These are phyloP conservation scores for Trypanosoma melophagium DNA, from an alignment of 208 protist genomes.

Conservation along the genomic window DNA sequence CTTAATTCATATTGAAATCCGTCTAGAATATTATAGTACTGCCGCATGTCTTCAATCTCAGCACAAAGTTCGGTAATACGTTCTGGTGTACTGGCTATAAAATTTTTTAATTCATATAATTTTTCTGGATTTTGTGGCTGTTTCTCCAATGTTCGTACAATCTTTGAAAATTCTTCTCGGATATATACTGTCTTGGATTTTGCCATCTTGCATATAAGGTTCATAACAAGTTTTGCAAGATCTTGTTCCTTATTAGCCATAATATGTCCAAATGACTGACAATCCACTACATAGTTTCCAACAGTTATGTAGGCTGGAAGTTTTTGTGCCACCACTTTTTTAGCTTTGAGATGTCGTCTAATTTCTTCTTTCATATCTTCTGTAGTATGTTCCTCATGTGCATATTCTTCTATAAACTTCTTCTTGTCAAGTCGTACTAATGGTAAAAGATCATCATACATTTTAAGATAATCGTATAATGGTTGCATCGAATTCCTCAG, in stretches of 20 bases:
- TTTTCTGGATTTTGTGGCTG: constrained; percentile 87
- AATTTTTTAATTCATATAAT: constrained; percentile 89
- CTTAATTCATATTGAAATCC: constrained; percentile 91
- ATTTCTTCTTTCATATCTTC: constrained; percentile 93
- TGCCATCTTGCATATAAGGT: constrained; percentile 87
- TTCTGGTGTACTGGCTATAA: constrained; percentile 83
- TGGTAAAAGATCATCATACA: constrained; percentile 90
- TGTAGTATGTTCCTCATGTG: constrained; percentile 77
- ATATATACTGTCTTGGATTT: constrained; percentile 72
- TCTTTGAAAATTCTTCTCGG: constrained; percentile 82
- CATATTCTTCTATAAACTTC: constrained; percentile 85
- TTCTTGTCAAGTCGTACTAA: constrained; percentile 86
- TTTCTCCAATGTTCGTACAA: constrained; percentile 82
- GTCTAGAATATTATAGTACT: constrained; percentile 93
- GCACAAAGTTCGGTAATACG: constrained; percentile 65
- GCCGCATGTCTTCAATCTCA: constrained; percentile 88
- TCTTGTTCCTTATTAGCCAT: constrained; percentile 94
- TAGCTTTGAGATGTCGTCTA: constrained; percentile 83
- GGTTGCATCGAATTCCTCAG: constrained; percentile 77
- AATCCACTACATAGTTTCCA: constrained; percentile 95
- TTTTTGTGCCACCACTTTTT: constrained; percentile 84
- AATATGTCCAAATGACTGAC: constrained; percentile 90
- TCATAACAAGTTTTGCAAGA: constrained; percentile 90
- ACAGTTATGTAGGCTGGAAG: constrained; percentile 92
- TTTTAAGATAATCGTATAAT: constrained; percentile 83